A percentile compares a stretch with the other conserved stretches of the same genome.
phyloP scores from a whole-genome alignment of 805 yeast species.

The Ogataea haglerorum region DNA sequence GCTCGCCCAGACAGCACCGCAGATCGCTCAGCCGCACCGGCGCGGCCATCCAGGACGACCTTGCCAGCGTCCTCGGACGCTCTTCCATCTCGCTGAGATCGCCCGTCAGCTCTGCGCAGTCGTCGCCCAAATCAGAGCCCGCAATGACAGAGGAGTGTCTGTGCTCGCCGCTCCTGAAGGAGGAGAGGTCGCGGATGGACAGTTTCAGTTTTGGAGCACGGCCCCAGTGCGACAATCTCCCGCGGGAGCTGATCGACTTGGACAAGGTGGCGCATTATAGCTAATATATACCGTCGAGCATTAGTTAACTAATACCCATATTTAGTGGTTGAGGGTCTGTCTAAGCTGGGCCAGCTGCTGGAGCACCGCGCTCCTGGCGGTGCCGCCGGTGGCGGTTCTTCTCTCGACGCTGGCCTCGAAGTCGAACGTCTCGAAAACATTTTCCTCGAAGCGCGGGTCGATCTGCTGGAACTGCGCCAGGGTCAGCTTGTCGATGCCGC shows the following conservation, averaged over 20 bases:
- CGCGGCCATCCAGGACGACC: slow-evolving; percentile 12
- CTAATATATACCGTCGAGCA: not conserved
- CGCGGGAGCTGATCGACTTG: slow-evolving; percentile 17
- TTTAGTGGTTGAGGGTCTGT: slow-evolving; percentile 22
- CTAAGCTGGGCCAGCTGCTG: slow-evolving; percentile 51
- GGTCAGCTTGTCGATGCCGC: slow-evolving; percentile 84
- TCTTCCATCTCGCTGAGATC: slow-evolving; percentile 3
- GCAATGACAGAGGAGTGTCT: slow-evolving; percentile 7
- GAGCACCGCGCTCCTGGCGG: slow-evolving; percentile 86
- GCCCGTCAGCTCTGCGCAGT: slow-evolving; percentile 5
- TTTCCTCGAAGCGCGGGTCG: slow-evolving; percentile 75
- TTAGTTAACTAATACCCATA: not conserved
- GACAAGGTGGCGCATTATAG: slow-evolving; percentile 17
- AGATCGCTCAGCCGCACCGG: slow-evolving; percentile 15
- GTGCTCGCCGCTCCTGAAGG: slow-evolving; percentile 3
- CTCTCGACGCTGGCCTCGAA: slow-evolving; percentile 95
- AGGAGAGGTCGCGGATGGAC: slow-evolving; percentile 13
- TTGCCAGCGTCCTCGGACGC: slow-evolving; percentile 3
- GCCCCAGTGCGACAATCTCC: slow-evolving; percentile 3
- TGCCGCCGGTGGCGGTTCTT: slow-evolving; percentile 96
- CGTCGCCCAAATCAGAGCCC: slow-evolving; percentile 10
- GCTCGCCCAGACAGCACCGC: slow-evolving; percentile 10
- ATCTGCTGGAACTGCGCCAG: slow-evolving; percentile 75
- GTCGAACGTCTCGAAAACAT: slow-evolving; percentile 81
- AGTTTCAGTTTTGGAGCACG: slow-evolving; percentile 12